These are phyloP conservation scores for Xylaria cubensis DNA, from an alignment of 495 filamentous ascomycete genomes.

Conservation along the genomic window DNA sequence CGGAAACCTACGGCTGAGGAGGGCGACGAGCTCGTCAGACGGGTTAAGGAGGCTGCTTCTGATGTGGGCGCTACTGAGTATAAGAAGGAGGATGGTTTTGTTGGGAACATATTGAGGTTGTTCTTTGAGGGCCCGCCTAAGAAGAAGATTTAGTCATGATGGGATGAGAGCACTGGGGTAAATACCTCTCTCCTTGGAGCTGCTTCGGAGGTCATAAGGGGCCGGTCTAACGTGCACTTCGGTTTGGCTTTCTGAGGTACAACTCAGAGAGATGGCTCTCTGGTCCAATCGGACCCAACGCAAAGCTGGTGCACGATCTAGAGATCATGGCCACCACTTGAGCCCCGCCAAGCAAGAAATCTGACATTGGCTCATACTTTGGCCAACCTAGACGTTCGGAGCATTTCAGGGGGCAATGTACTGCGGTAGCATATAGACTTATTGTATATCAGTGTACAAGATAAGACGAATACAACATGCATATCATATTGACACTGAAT, in stretches of 20 bases:
- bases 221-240: not conserved
- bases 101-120: slow-evolving; percentile 41
- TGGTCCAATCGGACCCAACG: not conserved
- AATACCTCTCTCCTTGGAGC: not conserved
- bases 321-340: not conserved
- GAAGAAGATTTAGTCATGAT: slow-evolving; percentile 5
- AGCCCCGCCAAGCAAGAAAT: not conserved
- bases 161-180: not conserved
- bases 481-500: not conserved
- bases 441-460: slow-evolving; percentile 20
- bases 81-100: slow-evolving; percentile 48
- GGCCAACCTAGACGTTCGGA: not conserved
- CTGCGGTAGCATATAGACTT: not conserved
- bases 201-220: not conserved
- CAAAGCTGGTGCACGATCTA: not conserved
- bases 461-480: not conserved
- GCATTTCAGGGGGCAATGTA: not conserved
- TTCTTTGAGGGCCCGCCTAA: slow-evolving; percentile 46
- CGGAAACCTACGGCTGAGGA: slow-evolving; percentile 44
- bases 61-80: slow-evolving; percentile 46
- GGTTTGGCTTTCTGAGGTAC: not conserved
- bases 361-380: not conserved
- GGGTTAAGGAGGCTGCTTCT: slow-evolving; percentile 39
- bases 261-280: not conserved
- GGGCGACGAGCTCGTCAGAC: slow-evolving; percentile 40